Base-by-base conservation (phyloP, 139 green algal species). In the Chlorella sp. region DNA sequence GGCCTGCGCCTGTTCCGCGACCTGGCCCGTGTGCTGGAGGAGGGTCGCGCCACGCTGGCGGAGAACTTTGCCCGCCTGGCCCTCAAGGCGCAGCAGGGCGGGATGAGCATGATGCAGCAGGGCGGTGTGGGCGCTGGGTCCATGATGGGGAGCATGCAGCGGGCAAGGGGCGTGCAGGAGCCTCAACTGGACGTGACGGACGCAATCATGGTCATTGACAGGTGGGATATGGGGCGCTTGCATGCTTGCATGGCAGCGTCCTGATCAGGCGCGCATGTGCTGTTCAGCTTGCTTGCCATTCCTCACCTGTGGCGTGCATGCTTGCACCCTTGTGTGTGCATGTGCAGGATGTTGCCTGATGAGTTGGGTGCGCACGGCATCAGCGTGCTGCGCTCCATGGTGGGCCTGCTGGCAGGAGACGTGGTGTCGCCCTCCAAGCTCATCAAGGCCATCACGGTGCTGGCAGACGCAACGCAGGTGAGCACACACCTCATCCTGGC, bases 31-130 rank as follows among this genome's bases (percentile, higher is more conserved):
- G n/a, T 51, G 31, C 63, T 70, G 3, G 63, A 70, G 3, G 63
- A 50, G n/a, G 61, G 23, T 3, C 61, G 61, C 27, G 61, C 27
- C n/a, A 67, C 34, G 61, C 61, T 67, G 3, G 29, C 61, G 23
- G 61, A 67, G 23, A 67, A 67, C n/a, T 67, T 67, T 35, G 20
- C 61, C 3, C 61, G 61, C 61, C 6, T 67, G 23, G n/a, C 61
- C 3, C 4, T 63, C 55, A 10, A 4, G 17, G 55, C 55, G 17
- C 20, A 6, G 6, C 55, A 63, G 20, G 55, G 55, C 20, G 17
- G 55, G 4, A 63, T 10, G 20, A n/a, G n/a, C n/a, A n/a, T n/a
- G n/a, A n/a, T n/a, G n/a, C n/a, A n/a, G n/a, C n/a, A n/a, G n/a
- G n/a, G n/a, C n/a, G n/a, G n/a, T n/a, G n/a, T n/a, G n/a, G 10